These are phyloP conservation scores for Aphanomyces cochlioides DNA, from an alignment of 352 stramenopile species.

Conservation along the genomic window DNA sequence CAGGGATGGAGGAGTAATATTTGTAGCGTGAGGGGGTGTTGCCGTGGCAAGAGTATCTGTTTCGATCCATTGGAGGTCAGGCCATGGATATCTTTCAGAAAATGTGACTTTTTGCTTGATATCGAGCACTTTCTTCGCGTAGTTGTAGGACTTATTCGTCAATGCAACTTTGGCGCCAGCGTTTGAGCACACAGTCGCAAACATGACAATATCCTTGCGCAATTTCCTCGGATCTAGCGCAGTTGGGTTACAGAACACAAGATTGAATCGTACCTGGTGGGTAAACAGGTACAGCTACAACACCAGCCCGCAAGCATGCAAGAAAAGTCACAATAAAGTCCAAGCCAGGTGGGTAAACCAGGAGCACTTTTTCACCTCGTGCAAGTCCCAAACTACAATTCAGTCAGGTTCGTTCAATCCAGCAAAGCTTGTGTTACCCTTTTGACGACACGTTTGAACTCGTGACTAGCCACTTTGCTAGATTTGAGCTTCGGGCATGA, in stretches of 20 bases:
- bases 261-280: constrained; percentile 42
- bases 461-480: constrained; percentile 58
- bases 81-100: constrained; percentile 62
- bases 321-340: constrained; percentile 98
- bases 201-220: constrained; percentile 95
- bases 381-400: constrained; percentile 50
- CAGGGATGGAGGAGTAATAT: constrained; percentile 38
- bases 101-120: constrained; percentile 83
- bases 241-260: not conserved
- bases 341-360: constrained; percentile 96
- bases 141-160: constrained; percentile 91
- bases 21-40: constrained; percentile 46
- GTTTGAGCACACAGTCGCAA: constrained; percentile 90
- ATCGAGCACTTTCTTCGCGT: constrained; percentile 89
- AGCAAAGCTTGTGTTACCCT: constrained; percentile 41
- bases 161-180: constrained; percentile 90
- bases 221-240: constrained; percentile 88
- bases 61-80: constrained; percentile 86
- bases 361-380: constrained; percentile 79
- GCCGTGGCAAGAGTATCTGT: constrained; percentile 66
- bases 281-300: constrained; percentile 93
- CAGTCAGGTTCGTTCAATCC: constrained; percentile 3
- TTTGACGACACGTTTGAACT: constrained; percentile 52
- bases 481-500: constrained; percentile 57
- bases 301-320: constrained; percentile 89